Conservation (phyloP, 1,139 yeast species). For the Pichia sp. region DNA sequence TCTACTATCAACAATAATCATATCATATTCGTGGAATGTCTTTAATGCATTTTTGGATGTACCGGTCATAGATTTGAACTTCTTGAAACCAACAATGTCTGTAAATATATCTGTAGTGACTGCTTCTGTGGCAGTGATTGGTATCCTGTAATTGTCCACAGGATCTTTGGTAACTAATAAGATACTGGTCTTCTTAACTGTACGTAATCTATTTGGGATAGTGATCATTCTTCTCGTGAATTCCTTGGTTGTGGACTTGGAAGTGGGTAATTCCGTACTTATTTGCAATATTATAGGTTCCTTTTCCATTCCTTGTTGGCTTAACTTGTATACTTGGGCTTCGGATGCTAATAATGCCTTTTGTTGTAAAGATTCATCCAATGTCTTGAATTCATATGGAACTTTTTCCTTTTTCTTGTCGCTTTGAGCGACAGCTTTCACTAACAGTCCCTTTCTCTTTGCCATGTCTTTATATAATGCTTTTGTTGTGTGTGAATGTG, state of each 20-base stretch:
- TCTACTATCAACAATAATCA: slow-evolving; percentile 65
- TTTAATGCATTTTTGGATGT: slow-evolving; percentile 45
- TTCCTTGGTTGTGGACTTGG: slow-evolving; percentile 44
- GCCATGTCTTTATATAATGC: neutral
- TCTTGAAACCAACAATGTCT: slow-evolving; percentile 56
- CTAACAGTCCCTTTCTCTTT: slow-evolving; percentile 9
- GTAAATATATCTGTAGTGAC: slow-evolving; percentile 59
- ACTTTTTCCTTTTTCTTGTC: slow-evolving; percentile 3
- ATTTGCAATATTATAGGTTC: slow-evolving; percentile 51
- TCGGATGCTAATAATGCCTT: slow-evolving; percentile 19
- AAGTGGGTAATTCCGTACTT: slow-evolving; percentile 49
- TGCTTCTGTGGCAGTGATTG: slow-evolving; percentile 45
- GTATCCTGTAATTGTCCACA: slow-evolving; percentile 49
- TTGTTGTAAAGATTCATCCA: slow-evolving; percentile 4
- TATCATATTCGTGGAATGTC: slow-evolving; percentile 58
- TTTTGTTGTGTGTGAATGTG: neutral
- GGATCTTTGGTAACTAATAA: slow-evolving; percentile 71
- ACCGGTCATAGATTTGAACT: slow-evolving; percentile 45
- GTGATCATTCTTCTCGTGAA: slow-evolving; percentile 67
- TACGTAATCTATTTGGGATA: slow-evolving; percentile 49
- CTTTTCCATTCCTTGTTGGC: slow-evolving; percentile 17
- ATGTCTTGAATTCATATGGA: slow-evolving; percentile 10
- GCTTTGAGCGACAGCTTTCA: slow-evolving; percentile 3
- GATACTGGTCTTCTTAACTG: slow-evolving; percentile 47
- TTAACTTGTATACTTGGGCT: slow-evolving; percentile 20